Evolutionary conservation across 1,284 basidiomycete genomes (phyloP).

Genomic region (Ceratobasidium sp.): DNA sequence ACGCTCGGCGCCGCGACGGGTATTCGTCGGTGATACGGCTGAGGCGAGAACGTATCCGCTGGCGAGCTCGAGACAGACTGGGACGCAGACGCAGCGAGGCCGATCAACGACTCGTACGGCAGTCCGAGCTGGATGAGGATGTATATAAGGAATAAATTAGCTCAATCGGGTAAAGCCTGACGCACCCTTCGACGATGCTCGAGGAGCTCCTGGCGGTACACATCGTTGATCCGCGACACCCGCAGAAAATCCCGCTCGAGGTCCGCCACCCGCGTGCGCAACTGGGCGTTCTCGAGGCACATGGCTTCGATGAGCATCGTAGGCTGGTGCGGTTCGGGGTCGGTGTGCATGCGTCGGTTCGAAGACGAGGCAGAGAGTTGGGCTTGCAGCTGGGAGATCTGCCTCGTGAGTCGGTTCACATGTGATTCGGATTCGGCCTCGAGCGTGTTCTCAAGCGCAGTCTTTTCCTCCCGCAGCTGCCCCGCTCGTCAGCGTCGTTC

Average conservation of each 20-base stretch:
- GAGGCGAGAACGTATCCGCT: slow-evolving; percentile 68
- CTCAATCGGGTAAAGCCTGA: slow-evolving; percentile 47
- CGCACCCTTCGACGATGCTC: slow-evolving; percentile 77
- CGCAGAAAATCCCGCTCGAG: slow-evolving; percentile 79
- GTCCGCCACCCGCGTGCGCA: slow-evolving; percentile 57
- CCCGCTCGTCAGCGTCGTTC: not conserved
- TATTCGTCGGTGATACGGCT: slow-evolving; percentile 69
- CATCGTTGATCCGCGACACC: slow-evolving; percentile 75
- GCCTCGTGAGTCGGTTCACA: slow-evolving; percentile 76
- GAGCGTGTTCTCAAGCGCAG: slow-evolving; percentile 78
- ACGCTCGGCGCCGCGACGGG: slow-evolving; percentile 52
- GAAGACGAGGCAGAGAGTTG: slow-evolving; percentile 49
- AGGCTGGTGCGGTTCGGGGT: slow-evolving; percentile 40
- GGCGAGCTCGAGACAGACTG: slow-evolving; percentile 52
- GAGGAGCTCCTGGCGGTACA: slow-evolving; percentile 82
- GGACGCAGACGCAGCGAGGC: slow-evolving; percentile 57
- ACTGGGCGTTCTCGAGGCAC: slow-evolving; percentile 70
- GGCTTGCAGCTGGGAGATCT: slow-evolving; percentile 68
- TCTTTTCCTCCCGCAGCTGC: slow-evolving; percentile 83
- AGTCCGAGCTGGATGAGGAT: slow-evolving; percentile 67
- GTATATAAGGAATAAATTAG: not conserved
- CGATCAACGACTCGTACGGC: slow-evolving; percentile 78
- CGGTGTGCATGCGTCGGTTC: not conserved
- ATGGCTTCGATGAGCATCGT: slow-evolving; percentile 70
- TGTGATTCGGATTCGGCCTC: slow-evolving; percentile 83